Percentiles rank a stretch among this genome's conserved stretches.
Conservation (phyloP, 2,329 filamentous ascomycete species). For the Monilinia laxa region DNA sequence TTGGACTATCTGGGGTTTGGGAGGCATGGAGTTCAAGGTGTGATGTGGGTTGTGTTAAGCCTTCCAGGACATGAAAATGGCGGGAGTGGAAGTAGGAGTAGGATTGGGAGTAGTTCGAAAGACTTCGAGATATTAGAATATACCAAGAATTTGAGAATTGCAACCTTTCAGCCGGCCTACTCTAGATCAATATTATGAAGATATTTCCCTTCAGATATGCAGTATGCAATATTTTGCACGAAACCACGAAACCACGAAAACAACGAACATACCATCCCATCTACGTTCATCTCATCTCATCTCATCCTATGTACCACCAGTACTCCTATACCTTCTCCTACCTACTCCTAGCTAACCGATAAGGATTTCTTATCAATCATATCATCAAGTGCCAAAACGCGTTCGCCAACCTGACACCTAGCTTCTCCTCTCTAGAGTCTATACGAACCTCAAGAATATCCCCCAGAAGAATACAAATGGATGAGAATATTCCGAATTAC, state of each 20-base stretch:
- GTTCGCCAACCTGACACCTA: conserved; percentile 20
- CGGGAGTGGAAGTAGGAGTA: too few species aligned
- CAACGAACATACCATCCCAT: background rate
- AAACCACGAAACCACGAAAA: conserved; percentile 6
- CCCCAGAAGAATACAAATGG: conserved; percentile 12
- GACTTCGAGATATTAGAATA: background rate
- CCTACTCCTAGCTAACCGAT: conserved; percentile 17
- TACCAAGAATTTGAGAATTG: conserved; percentile 9
- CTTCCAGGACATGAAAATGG: background rate
- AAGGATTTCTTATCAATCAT: conserved; percentile 25
- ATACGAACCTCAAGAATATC: conserved; percentile 5
- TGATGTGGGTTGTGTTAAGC: background rate
- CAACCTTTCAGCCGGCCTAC: background rate
- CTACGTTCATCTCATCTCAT: background rate
- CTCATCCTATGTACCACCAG: too few species aligned
- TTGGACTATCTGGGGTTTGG: conserved; percentile 8
- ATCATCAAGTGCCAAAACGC: conserved; percentile 20
- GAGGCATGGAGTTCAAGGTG: conserved; percentile 24
- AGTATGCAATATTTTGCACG: background rate
- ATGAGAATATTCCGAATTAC: background rate
- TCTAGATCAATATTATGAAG: background rate
- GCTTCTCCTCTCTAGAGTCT: conserved; percentile 2
- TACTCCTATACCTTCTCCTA: background rate
- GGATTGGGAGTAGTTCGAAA: background rate
- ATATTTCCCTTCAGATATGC: conserved; percentile 10